Percentiles rank a stretch among this genome's conserved stretches.
Evolutionary conservation across 352 stramenopile genomes (phyloP).

Genomic region (Plasmopara halstedii): DNA sequence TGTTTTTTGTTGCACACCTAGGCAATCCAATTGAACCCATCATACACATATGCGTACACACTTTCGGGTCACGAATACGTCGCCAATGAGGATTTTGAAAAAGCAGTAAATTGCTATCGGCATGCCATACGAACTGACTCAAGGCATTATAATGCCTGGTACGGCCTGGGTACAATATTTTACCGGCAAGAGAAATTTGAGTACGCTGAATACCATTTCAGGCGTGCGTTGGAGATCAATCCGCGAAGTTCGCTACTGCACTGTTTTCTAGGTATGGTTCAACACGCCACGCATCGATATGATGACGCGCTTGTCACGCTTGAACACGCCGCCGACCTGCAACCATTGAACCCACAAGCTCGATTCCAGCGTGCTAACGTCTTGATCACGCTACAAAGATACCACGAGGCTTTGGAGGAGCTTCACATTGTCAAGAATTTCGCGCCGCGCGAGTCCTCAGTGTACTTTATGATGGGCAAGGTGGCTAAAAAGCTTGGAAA

Average conservation of each 20-base stretch:
- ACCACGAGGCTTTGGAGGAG: conserved; percentile 89
- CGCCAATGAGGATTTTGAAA: conserved; percentile 97
- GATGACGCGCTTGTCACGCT: conserved; percentile 90
- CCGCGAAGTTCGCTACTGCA: conserved; percentile 90
- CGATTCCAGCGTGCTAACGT: conserved; percentile 94
- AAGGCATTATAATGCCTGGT: conserved; percentile 92
- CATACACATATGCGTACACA: conserved; percentile 97
- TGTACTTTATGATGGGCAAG: conserved; percentile 97
- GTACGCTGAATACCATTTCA: conserved; percentile 96
- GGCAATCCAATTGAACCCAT: conserved; percentile 91
- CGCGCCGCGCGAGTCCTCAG: conserved; percentile 92
- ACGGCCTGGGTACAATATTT: conserved; percentile 92
- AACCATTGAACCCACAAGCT: conserved; percentile 91
- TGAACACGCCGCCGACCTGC: conserved; percentile 76
- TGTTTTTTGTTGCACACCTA: conserved; percentile 7
- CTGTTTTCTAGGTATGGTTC: conserved; percentile 94
- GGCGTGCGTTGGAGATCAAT: conserved; percentile 91
- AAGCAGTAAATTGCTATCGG: conserved; percentile 93
- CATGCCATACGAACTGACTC: conserved; percentile 91
- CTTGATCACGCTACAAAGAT: conserved; percentile 88
- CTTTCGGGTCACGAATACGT: conserved; percentile 97
- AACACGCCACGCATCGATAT: conserved; percentile 86
- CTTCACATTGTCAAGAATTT: conserved; percentile 89
- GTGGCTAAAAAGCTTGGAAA: conserved; percentile 85
- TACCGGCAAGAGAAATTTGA: conserved; percentile 97